Conservation (phyloP, 148 eudicot genomes). For the Rheum nobile region DNA sequence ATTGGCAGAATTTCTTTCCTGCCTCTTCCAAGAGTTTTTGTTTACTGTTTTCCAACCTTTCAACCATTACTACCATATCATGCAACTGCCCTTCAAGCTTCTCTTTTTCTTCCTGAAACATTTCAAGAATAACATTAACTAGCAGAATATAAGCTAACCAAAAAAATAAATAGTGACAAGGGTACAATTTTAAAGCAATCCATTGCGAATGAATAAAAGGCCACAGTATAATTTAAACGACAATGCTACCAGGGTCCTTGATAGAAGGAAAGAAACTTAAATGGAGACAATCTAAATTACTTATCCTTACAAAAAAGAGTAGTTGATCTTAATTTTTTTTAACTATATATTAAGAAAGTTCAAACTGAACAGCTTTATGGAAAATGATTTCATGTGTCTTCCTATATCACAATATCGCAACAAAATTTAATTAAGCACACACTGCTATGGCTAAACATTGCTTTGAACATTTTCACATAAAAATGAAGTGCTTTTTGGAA, state of each 20-base stretch:
- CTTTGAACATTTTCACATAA: not conserved
- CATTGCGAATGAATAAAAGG: not conserved
- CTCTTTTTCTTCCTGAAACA: slow-evolving; percentile 75
- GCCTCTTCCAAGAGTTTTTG: slow-evolving; percentile 92
- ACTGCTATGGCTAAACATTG: not conserved
- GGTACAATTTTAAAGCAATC: not conserved
- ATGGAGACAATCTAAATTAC: not conserved
- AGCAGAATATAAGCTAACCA: not conserved
- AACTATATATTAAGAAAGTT: not conserved
- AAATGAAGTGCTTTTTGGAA: not conserved
- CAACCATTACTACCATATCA: too few relatives aligned
- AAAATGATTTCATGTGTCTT: not conserved
- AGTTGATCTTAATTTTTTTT: not conserved
- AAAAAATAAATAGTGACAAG: too few relatives aligned
- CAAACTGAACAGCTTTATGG: not conserved
- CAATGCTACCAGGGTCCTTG: not conserved
- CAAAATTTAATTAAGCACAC: not conserved
- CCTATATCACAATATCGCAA: not conserved
- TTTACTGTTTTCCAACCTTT: slow-evolving; percentile 84
- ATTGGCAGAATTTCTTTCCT: not conserved
- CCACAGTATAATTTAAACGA: not conserved
- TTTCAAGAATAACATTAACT: not conserved
- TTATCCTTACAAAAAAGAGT: not conserved
- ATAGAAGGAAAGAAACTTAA: not conserved
- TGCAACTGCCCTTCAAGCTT: slow-evolving; percentile 79